phyloP scores from a whole-genome alignment of 345 rosid species.

The Melastoma malabathricum region DNA sequence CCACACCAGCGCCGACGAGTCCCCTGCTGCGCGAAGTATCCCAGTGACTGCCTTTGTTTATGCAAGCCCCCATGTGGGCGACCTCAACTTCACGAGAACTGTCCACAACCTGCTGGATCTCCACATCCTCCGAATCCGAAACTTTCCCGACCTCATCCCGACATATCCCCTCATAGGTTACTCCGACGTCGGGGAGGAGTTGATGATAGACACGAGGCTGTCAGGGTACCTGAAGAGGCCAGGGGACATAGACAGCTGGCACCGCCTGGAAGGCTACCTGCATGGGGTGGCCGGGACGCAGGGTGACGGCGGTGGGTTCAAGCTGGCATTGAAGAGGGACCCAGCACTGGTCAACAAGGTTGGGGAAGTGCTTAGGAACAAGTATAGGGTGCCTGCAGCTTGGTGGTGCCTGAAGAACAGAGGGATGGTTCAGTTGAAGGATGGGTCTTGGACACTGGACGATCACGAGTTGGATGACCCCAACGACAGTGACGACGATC shows the following conservation, averaged over 20 bases:
- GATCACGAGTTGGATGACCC: constrained; percentile 21
- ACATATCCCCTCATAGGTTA: constrained; percentile 6
- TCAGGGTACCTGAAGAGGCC: constrained; percentile 17
- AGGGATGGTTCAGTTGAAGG: constrained; percentile 41
- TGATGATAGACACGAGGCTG: constrained; percentile 10
- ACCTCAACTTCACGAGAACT: constrained; percentile 12
- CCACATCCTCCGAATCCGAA: constrained; percentile 12
- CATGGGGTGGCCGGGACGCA: constrained; percentile 27
- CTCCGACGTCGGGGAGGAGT: constrained; percentile 13
- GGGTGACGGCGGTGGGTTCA: constrained; percentile 9
- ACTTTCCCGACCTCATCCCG: constrained; percentile 13
- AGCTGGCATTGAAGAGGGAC: constrained; percentile 18
- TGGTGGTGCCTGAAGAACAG: constrained; percentile 41
- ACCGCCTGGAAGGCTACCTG: constrained; percentile 19
- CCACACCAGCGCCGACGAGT: constrained; percentile 7
- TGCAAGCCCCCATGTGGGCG: constrained; percentile 46
- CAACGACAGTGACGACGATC: background rate
- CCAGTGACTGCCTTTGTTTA: constrained; percentile 40
- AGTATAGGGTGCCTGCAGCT: constrained; percentile 26
- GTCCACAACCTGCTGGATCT: constrained; percentile 13
- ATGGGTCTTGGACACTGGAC: constrained; percentile 37
- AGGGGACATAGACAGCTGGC: constrained; percentile 10
- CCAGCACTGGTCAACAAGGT: constrained; percentile 17
- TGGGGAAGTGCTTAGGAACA: constrained; percentile 17
- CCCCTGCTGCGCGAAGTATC: background rate